These are phyloP conservation scores for Vitis vinifera DNA, from an alignment of 164 flowering plant genomes.

Conservation along the genomic window DNA sequence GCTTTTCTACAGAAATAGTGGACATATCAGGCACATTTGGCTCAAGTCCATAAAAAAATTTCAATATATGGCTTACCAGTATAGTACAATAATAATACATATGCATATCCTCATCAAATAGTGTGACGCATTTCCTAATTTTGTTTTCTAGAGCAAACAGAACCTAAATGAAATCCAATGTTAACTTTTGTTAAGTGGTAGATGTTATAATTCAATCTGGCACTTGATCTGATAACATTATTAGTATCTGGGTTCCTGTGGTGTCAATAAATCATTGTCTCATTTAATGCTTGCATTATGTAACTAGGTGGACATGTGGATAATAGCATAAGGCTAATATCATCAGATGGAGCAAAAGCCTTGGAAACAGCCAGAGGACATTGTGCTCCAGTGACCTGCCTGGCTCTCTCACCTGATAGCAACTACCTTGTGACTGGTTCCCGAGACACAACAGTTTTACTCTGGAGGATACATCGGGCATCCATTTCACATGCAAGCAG, in stretches of 20 bases:
- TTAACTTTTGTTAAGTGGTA: background rate
- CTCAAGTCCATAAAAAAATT: no score
- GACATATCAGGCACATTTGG: no score
- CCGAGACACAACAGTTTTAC: slow-evolving; percentile 76
- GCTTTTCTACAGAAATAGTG: no score
- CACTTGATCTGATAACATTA: background rate
- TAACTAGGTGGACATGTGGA: slow-evolving; percentile 90
- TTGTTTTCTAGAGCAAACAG: no score
- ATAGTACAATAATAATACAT: no score
- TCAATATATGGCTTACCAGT: no score
- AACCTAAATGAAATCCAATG: background rate
- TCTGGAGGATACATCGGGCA: slow-evolving; percentile 79
- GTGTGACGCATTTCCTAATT: no score
- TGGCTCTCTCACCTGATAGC: slow-evolving; percentile 80
- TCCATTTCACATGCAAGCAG: slow-evolving; percentile 40
- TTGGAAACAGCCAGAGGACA: slow-evolving; percentile 86
- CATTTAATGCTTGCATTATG: background rate
- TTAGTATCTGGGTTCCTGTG: background rate
- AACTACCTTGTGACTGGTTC: slow-evolving; percentile 91
- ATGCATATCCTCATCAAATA: no score
- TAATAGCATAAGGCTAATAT: slow-evolving; percentile 77
- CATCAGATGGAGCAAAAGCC: slow-evolving; percentile 93
- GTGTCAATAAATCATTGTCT: background rate
- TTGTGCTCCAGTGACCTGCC: slow-evolving; percentile 95
- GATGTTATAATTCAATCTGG: background rate